A percentile compares a stretch with the other conserved stretches of the same genome.
Evolutionary conservation across 176 grass and related monocot species (phyloP).

Genomic region (Avena eriantha): DNA sequence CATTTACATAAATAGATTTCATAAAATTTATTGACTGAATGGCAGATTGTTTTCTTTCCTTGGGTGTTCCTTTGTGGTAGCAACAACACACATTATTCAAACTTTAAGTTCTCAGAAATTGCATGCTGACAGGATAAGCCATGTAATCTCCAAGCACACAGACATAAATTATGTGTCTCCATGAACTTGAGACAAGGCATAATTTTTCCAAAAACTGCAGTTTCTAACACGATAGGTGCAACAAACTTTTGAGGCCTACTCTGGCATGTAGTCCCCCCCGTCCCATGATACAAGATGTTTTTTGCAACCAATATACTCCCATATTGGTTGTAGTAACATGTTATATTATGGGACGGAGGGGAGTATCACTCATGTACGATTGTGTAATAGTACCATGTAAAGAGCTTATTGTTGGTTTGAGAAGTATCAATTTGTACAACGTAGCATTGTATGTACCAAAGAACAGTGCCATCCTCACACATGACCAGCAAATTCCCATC

Average conservation of each 20-base stretch:
- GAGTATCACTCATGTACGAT: neutral
- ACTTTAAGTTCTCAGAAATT: neutral
- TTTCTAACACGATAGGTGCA: neutral
- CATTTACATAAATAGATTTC: neutral
- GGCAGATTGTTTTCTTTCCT: neutral
- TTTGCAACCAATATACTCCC: too few species aligned
- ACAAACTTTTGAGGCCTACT: neutral
- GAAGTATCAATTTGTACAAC: neutral
- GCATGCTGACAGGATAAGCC: neutral
- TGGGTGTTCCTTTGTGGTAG: neutral
- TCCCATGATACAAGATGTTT: too few species aligned
- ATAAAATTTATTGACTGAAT: neutral
- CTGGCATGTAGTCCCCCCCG: neutral
- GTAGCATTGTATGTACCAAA: neutral
- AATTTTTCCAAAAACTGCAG: neutral
- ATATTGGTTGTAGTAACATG: too few species aligned
- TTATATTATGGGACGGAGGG: too few species aligned
- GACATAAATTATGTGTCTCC: neutral
- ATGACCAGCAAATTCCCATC: neutral
- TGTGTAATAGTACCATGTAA: neutral
- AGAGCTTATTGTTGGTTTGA: neutral
- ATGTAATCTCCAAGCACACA: neutral
- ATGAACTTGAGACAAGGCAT: neutral
- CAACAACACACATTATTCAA: constrained; percentile 1
- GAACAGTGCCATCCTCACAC: neutral